Conservation (phyloP, 768 basidiomycete genomes). For the Hemileccinum rubropunctum region DNA sequence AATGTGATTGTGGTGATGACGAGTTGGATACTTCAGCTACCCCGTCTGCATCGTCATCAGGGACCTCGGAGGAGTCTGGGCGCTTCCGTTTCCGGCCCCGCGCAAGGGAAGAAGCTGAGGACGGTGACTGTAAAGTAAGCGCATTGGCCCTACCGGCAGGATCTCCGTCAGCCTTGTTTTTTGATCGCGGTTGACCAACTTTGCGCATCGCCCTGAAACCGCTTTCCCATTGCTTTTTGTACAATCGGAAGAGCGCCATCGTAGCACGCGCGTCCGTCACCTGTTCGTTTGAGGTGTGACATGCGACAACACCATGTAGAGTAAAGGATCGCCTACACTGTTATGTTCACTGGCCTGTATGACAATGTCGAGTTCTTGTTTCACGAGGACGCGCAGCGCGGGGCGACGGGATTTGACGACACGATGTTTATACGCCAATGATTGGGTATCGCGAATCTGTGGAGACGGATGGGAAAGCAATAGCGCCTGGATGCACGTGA, state of each 20-base stretch:
- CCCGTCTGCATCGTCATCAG: not conserved
- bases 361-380: conserved; percentile 70
- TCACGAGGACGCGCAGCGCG: conserved; percentile 75
- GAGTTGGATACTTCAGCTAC: not conserved
- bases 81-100: conserved; percentile 18
- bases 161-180: not conserved
- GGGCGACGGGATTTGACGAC: conserved; percentile 62
- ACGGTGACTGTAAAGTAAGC: not conserved
- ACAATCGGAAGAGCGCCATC: conserved; percentile 87
- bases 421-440: conserved; percentile 55
- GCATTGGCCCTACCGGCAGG: not conserved
- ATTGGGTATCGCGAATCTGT: conserved; percentile 69
- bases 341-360: conserved; percentile 92
- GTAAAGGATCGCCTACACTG: conserved; percentile 54
- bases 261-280: conserved; percentile 92
- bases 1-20: not conserved
- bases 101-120: not conserved
- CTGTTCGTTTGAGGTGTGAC: conserved; percentile 37
- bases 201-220: conserved; percentile 21
- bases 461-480: conserved; percentile 68
- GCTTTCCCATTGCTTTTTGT: conserved; percentile 82
- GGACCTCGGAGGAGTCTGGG: not conserved
- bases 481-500: conserved; percentile 40
- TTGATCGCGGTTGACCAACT: not conserved
- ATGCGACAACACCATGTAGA: not conserved